Percentiles rank a stretch among this genome's conserved stretches.
Conservation (phyloP, 1,284 basidiomycete genomes). For the Leccinum griseonigrum region DNA sequence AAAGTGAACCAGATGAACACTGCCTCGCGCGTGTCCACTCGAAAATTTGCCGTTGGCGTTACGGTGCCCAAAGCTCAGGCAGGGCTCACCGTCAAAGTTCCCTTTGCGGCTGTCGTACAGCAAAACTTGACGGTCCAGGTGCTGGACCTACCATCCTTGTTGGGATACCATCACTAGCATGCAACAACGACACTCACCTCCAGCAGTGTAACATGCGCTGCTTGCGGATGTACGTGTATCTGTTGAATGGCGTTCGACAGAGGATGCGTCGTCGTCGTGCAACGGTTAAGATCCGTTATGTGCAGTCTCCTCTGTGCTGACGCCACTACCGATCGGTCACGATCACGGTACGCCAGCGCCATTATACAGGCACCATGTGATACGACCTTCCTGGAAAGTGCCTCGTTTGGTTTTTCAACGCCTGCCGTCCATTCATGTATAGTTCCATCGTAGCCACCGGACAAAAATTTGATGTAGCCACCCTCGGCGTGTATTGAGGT, state of each 20-base stretch:
- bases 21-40: constrained; percentile 30
- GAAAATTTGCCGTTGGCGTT: constrained; percentile 20
- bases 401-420: constrained; percentile 18
- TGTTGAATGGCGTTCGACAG: constrained; percentile 44
- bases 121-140: constrained; percentile 47
- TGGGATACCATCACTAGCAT: constrained; percentile 16
- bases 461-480: constrained; percentile 38
- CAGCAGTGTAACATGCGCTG: constrained; percentile 41
- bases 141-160: constrained; percentile 39
- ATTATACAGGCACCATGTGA: constrained; percentile 33
- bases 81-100: constrained; percentile 39
- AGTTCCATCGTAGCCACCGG: constrained; percentile 44
- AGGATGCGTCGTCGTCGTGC: constrained; percentile 24
- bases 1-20: constrained; percentile 40
- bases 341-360: constrained; percentile 36
- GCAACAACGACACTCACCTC: constrained; percentile 39
- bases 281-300: constrained; percentile 34
- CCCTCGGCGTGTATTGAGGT: constrained; percentile 33
- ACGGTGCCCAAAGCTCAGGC: constrained; percentile 46
- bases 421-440: constrained; percentile 39
- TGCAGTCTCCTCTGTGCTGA: constrained; percentile 34
- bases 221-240: constrained; percentile 45
- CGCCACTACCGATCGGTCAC: constrained; percentile 35
- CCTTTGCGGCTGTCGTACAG: constrained; percentile 44
- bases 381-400: constrained; percentile 28